Evolutionary conservation across 257 asterid genomes (phyloP).

Genomic region (Ophiorrhiza pumila): DNA sequence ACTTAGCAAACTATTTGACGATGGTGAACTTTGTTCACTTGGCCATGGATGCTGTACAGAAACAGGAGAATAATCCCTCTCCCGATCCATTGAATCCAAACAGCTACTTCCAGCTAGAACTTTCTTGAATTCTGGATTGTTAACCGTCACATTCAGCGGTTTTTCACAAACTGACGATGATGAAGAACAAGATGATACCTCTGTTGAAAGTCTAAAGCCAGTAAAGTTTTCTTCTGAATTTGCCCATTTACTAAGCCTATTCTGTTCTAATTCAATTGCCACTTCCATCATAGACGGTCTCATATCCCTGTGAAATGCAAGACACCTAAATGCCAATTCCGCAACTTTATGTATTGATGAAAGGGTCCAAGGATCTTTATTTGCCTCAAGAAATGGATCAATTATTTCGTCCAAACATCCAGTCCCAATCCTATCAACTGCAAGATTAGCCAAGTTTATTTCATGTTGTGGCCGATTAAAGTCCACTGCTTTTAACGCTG

Average conservation of each 20-base stretch:
- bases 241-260: constrained; percentile 45
- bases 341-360: constrained; percentile 50
- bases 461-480: constrained; percentile 49
- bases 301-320: constrained; percentile 65
- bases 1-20: constrained; percentile 56
- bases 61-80: constrained; percentile 38
- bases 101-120: constrained; percentile 31
- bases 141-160: constrained; percentile 24
- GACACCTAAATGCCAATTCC: constrained; percentile 69
- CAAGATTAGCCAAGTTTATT: constrained; percentile 55
- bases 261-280: constrained; percentile 59
- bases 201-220: constrained; percentile 21
- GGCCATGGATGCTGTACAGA: constrained; percentile 52
- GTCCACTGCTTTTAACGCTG: constrained; percentile 56
- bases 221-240: constrained; percentile 11
- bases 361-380: constrained; percentile 31
- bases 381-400: constrained; percentile 39
- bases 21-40: constrained; percentile 67
- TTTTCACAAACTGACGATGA: constrained; percentile 43
- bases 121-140: constrained; percentile 11
- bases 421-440: constrained; percentile 59
- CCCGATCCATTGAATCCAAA: constrained; percentile 29
- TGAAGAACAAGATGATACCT: constrained; percentile 30
- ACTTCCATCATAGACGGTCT: constrained; percentile 80
- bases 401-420: constrained; percentile 53